Evolutionary conservation across 345 rosid genomes (phyloP), one percentile per base, ranked within the genome.

Genomic region (Tarenaya hassleriana): DNA sequence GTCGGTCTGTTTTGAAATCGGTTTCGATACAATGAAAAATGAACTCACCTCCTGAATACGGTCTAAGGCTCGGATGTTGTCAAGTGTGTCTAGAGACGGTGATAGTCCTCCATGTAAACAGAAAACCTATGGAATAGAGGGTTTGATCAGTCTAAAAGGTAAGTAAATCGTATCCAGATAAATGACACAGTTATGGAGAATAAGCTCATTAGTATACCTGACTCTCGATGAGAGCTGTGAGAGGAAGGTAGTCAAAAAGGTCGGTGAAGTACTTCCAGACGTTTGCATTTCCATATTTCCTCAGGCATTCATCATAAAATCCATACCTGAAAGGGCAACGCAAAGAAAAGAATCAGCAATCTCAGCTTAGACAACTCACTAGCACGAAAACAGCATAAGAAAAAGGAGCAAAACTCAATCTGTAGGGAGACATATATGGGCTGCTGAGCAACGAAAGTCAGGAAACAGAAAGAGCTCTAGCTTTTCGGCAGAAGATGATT

Each of bases 71-170:
- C 94, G 75, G 50, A 90, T 83, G 66, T 90, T 90, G 69, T 90
- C 97, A 53, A 90, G 68, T 9, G 90, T 86, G 73, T 90, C 97
- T 74, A 89, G 66, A 58, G 97, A 89, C 39, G 95, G 95, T 31
- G 97, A 89, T 31, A 89, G 81, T 45, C 97, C 97, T 55, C 97
- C 97, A 52, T 89, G 97, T 73, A 89, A 80, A 64, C 97, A 89
- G 77, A 89, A 88, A 50, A 88, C 68, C 97, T 88, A 60, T 19
- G 37, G 56, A 27, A 56, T 16, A 52, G 33, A 40, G 24, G 0
- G 39, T 15, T 40, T 21, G 33, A 15, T 71, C 47, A 63, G 58
- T 33, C 17, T 1, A 8, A 50, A 50, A 10, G 10, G 7, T 49
- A n/a, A 12, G 37, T 40, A 14, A 24, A 24, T 24, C 2, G 29